Conservation (phyloP, 1,139 yeast species). For the Yamadazyma taylorii region DNA sequence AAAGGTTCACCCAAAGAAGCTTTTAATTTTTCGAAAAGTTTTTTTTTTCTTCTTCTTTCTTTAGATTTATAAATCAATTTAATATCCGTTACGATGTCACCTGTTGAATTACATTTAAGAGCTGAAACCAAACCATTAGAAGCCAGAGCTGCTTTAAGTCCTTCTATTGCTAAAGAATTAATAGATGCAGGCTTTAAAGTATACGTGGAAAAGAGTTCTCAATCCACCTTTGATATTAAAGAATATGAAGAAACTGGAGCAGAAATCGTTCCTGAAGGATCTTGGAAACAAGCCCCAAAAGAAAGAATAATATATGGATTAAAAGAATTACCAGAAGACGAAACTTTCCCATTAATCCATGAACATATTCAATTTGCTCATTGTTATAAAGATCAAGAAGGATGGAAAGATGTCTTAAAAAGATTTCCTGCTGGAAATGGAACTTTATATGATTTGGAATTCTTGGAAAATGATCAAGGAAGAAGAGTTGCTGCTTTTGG, state of each 20-base stretch:
- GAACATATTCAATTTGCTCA: constrained; percentile 98
- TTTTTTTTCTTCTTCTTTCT: no score
- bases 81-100: constrained; percentile 11
- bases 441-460: constrained; percentile 87
- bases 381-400: constrained; percentile 95
- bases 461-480: constrained; percentile 89
- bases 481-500: constrained; percentile 99
- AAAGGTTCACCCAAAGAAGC: no score
- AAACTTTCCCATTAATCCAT: constrained; percentile 86
- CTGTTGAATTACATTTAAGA: constrained; percentile 77
- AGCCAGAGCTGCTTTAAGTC: constrained; percentile 96
- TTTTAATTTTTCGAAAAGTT: no score
- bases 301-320: constrained; percentile 90
- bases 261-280: constrained; percentile 83
- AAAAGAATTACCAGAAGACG: constrained; percentile 91
- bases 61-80: no score
- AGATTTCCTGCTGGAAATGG: constrained; percentile 94
- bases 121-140: constrained; percentile 97
- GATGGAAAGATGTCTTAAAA: constrained; percentile 88
- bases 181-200: constrained; percentile 86
- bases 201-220: constrained; percentile 82
- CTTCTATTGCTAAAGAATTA: constrained; percentile 80
- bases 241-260: constrained; percentile 87
- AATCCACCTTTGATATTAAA: constrained; percentile 70
- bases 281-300: constrained; percentile 88